Evolutionary conservation across 441 rosid species (phyloP), one percentile per base, ranked within the genome.

Genomic region (Aleurites moluccanus): DNA sequence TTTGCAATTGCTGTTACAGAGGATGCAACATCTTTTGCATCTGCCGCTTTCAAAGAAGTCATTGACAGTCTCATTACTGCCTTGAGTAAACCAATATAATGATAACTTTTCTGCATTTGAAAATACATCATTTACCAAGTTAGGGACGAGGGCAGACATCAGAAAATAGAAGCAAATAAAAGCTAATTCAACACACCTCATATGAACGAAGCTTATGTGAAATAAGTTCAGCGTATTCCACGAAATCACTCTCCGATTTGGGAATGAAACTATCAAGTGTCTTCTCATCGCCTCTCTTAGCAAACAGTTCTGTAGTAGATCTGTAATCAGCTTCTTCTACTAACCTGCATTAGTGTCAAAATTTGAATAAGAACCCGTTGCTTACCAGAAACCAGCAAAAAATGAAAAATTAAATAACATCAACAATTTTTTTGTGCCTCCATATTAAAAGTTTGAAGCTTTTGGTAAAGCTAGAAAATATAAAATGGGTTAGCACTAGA

Each of bases 301-400:
- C 84, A 66, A 93, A 96, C 59, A 96, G 85, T 73, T 93, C 98
- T 56, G 84, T 75, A 21, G 98, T 93, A 67, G 90, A 79, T 67
- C 33, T 80, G 79, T 83, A 93, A 80, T 93, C 99, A 33, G 97
- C 90, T 88, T 96, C 98, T 83, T 96, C 99, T 47, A 93, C 98
- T 63, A 96, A 88, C 86, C 98, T 96, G 76, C 47, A 35, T 72
- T 35, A 64, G 33, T 71, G 72, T 74, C n/a, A 64, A 59, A 56
- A 10, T 15, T 56, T 68, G 2, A 67, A 27, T 42, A n/a, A 68
- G 63, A 74, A 69, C 10, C 23, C 67, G 33, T 45, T 7, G 6
- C 45, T 67, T 5, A 64, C 45, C 27, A 38, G 20, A 47, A 47
- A 44, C 3, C 40, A 25, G 21, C 14, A 60, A 62, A 14, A 47